A percentile compares a stretch with the other conserved stretches of the same genome.
Conservation (phyloP, 2,329 filamentous ascomycete species). For the Camptophora hylomeconis region DNA sequence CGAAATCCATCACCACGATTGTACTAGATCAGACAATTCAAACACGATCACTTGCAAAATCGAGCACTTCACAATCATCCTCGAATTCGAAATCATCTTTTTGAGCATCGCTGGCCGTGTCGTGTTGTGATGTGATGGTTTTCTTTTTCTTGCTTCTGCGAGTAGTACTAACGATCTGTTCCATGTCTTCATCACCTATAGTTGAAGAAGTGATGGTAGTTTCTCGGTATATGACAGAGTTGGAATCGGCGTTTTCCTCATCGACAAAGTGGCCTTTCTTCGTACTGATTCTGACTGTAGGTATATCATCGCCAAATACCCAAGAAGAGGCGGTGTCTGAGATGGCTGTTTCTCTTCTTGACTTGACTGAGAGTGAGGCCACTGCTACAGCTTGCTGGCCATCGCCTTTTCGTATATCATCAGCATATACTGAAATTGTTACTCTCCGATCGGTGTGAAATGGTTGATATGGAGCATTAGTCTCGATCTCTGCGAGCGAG, state of each 20-base stretch:
- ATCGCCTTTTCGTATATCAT: constrained; percentile 22
- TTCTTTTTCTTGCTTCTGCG: constrained; percentile 48
- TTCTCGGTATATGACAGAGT: constrained; percentile 13
- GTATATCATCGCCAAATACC: constrained; percentile 41
- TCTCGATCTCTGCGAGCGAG: constrained; percentile 81
- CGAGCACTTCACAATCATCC: constrained; percentile 81
- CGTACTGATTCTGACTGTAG: constrained; percentile 34
- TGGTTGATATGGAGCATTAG: constrained; percentile 86
- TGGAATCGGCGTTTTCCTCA: constrained; percentile 4
- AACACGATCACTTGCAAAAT: constrained; percentile 57
- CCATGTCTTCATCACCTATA: constrained; percentile 27
- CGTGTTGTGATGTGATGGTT: constrained; percentile 57
- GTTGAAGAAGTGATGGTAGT: constrained; percentile 6
- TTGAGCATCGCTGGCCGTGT: constrained; percentile 53
- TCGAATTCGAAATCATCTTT: constrained; percentile 68
- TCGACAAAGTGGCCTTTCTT: constrained; percentile 36
- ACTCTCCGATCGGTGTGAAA: constrained; percentile 88
- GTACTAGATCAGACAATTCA: too few species aligned
- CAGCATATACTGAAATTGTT: constrained; percentile 54
- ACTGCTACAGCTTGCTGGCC: constrained; percentile 28
- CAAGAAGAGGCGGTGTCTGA: constrained; percentile 21
- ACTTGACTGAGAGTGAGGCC: constrained; percentile 18
- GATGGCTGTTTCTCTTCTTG: constrained; percentile 21
- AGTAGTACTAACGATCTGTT: constrained; percentile 74
- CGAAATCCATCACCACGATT: too few species aligned